Percentiles rank a stretch among this genome's conserved stretches.
phyloP scores from a whole-genome alignment of 1,139 yeast genomes.

The Debaryomyces udenii region DNA sequence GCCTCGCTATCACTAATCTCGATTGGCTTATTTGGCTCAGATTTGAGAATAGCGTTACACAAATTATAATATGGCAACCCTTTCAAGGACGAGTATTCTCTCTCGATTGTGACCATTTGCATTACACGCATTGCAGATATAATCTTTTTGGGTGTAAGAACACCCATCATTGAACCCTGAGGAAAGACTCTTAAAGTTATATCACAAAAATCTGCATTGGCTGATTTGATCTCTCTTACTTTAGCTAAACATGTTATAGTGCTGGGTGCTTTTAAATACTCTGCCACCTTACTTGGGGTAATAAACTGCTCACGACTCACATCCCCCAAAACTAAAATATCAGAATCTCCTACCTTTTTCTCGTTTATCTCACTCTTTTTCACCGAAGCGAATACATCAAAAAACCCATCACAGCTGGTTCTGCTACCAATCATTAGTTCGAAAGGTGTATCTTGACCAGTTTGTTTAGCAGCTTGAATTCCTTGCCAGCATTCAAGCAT shows the following conservation, averaged over 20 bases:
- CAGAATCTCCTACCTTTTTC: slow-evolving; percentile 69
- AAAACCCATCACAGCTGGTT: slow-evolving; percentile 81
- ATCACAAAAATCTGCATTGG: slow-evolving; percentile 68
- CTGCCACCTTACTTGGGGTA: slow-evolving; percentile 14
- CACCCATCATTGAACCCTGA: slow-evolving; percentile 50
- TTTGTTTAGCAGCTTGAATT: slow-evolving; percentile 69
- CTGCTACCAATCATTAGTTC: slow-evolving; percentile 74
- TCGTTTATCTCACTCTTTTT: slow-evolving; percentile 55
- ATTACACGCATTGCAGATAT: slow-evolving; percentile 72
- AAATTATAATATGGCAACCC: slow-evolving; percentile 85
- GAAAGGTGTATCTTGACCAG: slow-evolving; percentile 67
- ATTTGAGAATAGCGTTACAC: slow-evolving; percentile 62
- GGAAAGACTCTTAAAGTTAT: slow-evolving; percentile 70
- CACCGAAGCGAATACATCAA: slow-evolving; percentile 83
- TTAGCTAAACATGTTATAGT: slow-evolving; percentile 71
- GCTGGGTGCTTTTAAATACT: slow-evolving; percentile 29
- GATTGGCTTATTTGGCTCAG: slow-evolving; percentile 55
- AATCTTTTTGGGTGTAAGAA: slow-evolving; percentile 64
- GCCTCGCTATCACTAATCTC: slow-evolving; percentile 40
- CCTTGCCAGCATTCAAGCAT: slow-evolving; percentile 95
- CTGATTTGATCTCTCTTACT: slow-evolving; percentile 68
- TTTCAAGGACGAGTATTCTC: slow-evolving; percentile 84
- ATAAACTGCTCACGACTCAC: slow-evolving; percentile 29
- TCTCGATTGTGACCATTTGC: slow-evolving; percentile 89
- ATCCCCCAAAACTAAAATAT: slow-evolving; percentile 69